A percentile compares a stretch with the other conserved stretches of the same genome.
Conservation (phyloP, 176 grass and related monocot species). For the Triticum urartu region DNA sequence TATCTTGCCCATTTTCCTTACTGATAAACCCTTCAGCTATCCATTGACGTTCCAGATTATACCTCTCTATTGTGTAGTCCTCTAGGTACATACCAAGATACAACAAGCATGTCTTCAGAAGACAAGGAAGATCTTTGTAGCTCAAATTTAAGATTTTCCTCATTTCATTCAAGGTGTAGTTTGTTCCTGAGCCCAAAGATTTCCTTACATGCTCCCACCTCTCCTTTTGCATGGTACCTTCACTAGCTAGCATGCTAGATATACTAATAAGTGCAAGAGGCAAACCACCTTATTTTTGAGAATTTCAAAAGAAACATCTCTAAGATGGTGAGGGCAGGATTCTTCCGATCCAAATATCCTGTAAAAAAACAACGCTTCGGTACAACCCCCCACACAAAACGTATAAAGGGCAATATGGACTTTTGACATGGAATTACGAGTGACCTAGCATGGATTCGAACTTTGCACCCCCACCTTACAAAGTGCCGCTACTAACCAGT, state of each 20-base stretch:
- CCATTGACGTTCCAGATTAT: background rate
- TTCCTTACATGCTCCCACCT: slow-evolving; percentile 1
- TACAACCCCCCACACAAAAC: no score
- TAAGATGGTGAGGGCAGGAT: background rate
- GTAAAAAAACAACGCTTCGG: background rate
- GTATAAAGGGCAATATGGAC: no score
- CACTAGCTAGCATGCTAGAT: background rate
- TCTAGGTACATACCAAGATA: background rate
- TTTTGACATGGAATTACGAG: background rate
- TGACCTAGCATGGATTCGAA: no score
- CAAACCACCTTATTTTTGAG: background rate
- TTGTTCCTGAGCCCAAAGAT: background rate
- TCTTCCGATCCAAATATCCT: background rate
- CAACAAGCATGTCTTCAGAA: background rate
- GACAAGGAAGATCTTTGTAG: background rate
- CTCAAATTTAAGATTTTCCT: background rate
- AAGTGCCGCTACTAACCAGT: no score
- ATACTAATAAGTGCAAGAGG: background rate
- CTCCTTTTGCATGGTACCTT: background rate
- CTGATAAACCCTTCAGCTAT: background rate
- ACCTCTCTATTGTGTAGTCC: background rate
- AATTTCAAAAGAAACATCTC: background rate
- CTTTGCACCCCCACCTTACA: no score
- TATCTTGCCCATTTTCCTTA: background rate
- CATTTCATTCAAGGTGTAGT: background rate